phyloP scores from a whole-genome alignment of 768 basidiomycete species.

The Russula virescens region DNA sequence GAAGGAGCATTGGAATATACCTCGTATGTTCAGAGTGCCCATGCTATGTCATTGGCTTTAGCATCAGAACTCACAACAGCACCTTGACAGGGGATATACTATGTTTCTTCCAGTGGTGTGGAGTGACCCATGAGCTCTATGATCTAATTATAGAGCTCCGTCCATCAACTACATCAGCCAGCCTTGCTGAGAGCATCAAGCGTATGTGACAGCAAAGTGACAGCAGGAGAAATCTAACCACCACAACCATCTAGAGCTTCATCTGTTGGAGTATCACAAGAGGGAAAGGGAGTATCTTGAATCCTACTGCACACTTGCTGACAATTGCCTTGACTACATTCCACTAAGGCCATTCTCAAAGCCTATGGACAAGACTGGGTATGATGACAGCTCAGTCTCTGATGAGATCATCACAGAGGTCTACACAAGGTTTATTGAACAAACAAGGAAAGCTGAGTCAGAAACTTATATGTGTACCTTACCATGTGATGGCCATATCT shows the following conservation, averaged over 20 bases:
- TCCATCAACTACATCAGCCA: slow-evolving; percentile 22
- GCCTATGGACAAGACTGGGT: background rate
- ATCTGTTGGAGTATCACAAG: slow-evolving; percentile 26
- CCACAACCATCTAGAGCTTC: slow-evolving; percentile 23
- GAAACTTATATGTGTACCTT: slow-evolving; percentile 22
- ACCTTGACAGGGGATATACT: slow-evolving; percentile 25
- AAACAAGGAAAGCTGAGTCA: slow-evolving; percentile 23
- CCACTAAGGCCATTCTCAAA: background rate
- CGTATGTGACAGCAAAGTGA: no score
- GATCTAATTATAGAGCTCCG: slow-evolving; percentile 29
- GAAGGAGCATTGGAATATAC: no score
- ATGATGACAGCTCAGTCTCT: slow-evolving; percentile 17
- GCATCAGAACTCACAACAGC: no score
- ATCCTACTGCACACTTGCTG: no score
- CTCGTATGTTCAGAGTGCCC: slow-evolving; percentile 3
- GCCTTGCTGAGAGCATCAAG: slow-evolving; percentile 26
- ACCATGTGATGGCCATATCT: slow-evolving; percentile 22
- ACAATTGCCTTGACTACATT: no score
- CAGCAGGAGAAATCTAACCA: background rate
- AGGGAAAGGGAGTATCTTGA: no score
- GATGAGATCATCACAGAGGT: slow-evolving; percentile 27
- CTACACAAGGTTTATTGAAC: slow-evolving; percentile 21
- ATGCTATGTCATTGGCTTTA: no score
- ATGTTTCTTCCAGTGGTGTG: slow-evolving; percentile 25
- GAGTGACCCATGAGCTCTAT: slow-evolving; percentile 26